phyloP scores from a whole-genome alignment of 441 rosid genomes.

The Pelargonium fulgidum region DNA sequence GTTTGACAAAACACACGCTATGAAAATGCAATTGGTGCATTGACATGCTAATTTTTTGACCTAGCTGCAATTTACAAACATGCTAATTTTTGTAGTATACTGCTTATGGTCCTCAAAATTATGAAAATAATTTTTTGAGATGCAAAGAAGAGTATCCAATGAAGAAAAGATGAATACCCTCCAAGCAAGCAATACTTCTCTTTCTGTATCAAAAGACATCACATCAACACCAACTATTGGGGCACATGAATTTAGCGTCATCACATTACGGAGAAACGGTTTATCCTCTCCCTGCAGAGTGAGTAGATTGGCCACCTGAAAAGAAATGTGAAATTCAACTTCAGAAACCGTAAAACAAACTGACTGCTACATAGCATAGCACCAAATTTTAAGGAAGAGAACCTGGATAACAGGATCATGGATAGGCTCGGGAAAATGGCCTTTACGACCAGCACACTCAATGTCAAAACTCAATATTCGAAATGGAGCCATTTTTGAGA shows the following conservation, averaged over 20 bases:
- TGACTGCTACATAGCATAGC: constrained; percentile 5
- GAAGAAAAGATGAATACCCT: constrained; percentile 51
- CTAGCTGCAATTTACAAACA: no score
- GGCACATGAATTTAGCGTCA: constrained; percentile 91
- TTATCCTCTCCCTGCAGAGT: constrained; percentile 89
- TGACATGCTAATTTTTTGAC: background rate
- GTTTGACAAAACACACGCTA: no score
- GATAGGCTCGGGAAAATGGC: constrained; percentile 96
- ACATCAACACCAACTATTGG: constrained; percentile 91
- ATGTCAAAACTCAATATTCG: constrained; percentile 96
- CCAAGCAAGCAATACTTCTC: constrained; percentile 92
- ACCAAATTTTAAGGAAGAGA: constrained; percentile 10
- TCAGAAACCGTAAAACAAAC: constrained; percentile 21
- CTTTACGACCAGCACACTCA: constrained; percentile 98
- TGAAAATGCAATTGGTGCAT: no score
- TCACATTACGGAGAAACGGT: constrained; percentile 84
- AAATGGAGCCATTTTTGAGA: constrained; percentile 98
- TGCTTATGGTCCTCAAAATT: background rate
- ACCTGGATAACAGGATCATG: constrained; percentile 99
- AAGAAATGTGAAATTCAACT: constrained; percentile 20
- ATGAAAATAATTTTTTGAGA: background rate
- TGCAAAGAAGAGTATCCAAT: background rate
- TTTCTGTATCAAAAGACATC: constrained; percentile 83
- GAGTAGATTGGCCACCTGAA: constrained; percentile 89
- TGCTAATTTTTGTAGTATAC: background rate